Conservation (phyloP, 2,329 filamentous ascomycete genomes). For the Colletotrichum sidae region DNA sequence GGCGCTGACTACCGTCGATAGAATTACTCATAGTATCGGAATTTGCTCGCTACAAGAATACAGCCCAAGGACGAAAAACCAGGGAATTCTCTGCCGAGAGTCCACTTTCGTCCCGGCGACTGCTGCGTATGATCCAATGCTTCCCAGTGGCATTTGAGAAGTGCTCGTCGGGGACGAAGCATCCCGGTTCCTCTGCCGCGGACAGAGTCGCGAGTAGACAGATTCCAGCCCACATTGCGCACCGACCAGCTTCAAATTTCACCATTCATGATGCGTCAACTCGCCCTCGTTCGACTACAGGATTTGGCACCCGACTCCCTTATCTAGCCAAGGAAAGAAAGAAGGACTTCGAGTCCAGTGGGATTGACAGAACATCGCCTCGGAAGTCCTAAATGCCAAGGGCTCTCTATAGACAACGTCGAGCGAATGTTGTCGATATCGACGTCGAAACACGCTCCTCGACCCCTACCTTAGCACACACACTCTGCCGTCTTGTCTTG, state of each 20-base stretch:
- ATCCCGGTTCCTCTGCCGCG: constrained; percentile 21
- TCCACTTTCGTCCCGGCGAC: constrained; percentile 5
- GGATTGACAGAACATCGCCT: neutral
- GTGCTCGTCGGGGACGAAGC: constrained; percentile 21
- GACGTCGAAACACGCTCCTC: constrained; percentile 31
- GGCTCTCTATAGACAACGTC: neutral
- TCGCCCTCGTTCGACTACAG: neutral
- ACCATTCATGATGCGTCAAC: constrained; percentile 5
- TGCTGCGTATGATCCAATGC: constrained; percentile 3
- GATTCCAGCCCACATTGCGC: constrained; percentile 15
- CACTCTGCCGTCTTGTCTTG: constrained; percentile 3
- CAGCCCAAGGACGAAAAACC: neutral
- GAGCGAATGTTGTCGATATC: neutral
- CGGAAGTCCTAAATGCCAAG: constrained; percentile 18
- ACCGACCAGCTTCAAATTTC: constrained; percentile 20
- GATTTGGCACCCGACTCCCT: neutral
- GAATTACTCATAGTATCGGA: neutral
- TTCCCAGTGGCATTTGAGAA: constrained; percentile 29
- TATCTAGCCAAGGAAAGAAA: neutral
- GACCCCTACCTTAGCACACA: constrained; percentile 21
- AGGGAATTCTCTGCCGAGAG: constrained; percentile 7
- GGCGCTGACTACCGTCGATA: constrained; percentile 30
- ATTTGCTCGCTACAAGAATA: constrained; percentile 5
- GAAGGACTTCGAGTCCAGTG: neutral
- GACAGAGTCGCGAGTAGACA: constrained; percentile 33